A percentile compares a stretch with the other conserved stretches of the same genome.
phyloP scores from a whole-genome alignment of 2,329 filamentous ascomycete genomes.

The Nemania serpens region DNA sequence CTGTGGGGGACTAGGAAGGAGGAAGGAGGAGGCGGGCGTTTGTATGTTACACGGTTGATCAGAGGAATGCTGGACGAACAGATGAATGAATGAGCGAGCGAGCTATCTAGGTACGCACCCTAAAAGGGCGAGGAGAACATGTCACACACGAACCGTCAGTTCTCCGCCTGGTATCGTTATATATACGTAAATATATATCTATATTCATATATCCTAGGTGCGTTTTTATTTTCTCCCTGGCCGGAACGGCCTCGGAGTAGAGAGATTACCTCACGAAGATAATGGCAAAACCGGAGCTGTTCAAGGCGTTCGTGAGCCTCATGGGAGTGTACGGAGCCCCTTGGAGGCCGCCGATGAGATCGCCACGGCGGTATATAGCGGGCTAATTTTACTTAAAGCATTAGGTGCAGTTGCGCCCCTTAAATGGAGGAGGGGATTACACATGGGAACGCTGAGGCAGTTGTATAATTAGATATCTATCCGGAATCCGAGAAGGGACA shows the following conservation, averaged over 20 bases:
- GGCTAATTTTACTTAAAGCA: too few relatives aligned
- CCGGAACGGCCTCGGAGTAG: too few relatives aligned
- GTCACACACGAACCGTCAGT: neutral
- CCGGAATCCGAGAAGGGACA: neutral
- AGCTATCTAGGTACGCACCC: conserved; percentile 5
- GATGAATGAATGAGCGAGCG: conserved; percentile 1
- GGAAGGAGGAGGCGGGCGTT: neutral
- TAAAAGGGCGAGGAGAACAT: neutral
- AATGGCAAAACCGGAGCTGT: too few relatives aligned
- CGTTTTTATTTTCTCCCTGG: conserved; percentile 8
- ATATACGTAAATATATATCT: neutral
- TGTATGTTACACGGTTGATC: conserved; percentile 9
- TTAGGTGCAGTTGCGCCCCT: too few relatives aligned
- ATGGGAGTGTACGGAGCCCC: too few relatives aligned
- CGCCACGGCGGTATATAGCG: too few relatives aligned
- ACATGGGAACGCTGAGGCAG: too few relatives aligned
- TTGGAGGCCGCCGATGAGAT: too few relatives aligned
- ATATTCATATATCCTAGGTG: conserved; percentile 19
- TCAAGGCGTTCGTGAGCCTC: too few relatives aligned
- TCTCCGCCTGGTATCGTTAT: conserved; percentile 3
- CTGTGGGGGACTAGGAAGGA: neutral
- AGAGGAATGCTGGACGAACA: neutral
- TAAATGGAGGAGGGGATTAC: too few relatives aligned
- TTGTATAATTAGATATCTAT: too few relatives aligned
- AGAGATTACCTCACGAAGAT: too few relatives aligned